Conservation (phyloP, 2,329 filamentous ascomycete genomes). For the Trichoderma atrobrunneum region DNA sequence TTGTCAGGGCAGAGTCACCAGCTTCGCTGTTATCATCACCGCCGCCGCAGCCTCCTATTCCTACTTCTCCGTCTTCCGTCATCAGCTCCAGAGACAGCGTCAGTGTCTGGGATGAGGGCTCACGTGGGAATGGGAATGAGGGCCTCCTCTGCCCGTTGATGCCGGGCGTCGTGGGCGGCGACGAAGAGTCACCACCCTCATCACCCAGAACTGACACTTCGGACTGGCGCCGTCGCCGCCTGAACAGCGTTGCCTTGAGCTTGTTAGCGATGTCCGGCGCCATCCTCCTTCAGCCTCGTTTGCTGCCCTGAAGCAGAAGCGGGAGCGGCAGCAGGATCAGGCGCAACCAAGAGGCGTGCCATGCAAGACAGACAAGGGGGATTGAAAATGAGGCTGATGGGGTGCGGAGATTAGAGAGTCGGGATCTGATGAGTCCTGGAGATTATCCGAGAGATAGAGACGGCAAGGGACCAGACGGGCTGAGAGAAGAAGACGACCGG, state of each 20-base stretch:
- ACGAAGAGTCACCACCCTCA: not conserved
- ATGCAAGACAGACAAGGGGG: constrained; percentile 15
- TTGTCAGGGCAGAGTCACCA: constrained; percentile 2
- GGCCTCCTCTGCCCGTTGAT: not conserved
- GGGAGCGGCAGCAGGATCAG: not conserved
- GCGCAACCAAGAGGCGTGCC: not conserved
- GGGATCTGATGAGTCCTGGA: constrained; percentile 7
- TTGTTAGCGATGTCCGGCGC: constrained; percentile 14
- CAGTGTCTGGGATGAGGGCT: constrained; percentile 12
- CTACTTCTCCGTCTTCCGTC: not conserved
- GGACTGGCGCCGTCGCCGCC: constrained; percentile 16
- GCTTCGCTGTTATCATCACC: constrained; percentile 4
- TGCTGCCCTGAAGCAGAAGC: constrained; percentile 11
- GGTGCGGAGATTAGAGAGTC: constrained; percentile 11
- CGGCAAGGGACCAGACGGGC: not conserved
- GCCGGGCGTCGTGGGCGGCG: constrained; percentile 1
- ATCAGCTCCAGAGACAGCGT: constrained; percentile 10
- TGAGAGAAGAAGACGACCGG: not conserved
- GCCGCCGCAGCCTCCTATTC: constrained; percentile 8
- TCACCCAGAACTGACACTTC: not conserved
- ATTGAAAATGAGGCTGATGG: constrained; percentile 1
- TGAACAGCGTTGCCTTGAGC: constrained; percentile 17
- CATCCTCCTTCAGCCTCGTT: constrained; percentile 15
- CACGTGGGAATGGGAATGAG: constrained; percentile 13
- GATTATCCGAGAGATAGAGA: constrained; percentile 1